A percentile compares a stretch with the other conserved stretches of the same genome.
Conservation (phyloP, 2,329 filamentous ascomycete species). For the Blastomyces gilchristii region DNA sequence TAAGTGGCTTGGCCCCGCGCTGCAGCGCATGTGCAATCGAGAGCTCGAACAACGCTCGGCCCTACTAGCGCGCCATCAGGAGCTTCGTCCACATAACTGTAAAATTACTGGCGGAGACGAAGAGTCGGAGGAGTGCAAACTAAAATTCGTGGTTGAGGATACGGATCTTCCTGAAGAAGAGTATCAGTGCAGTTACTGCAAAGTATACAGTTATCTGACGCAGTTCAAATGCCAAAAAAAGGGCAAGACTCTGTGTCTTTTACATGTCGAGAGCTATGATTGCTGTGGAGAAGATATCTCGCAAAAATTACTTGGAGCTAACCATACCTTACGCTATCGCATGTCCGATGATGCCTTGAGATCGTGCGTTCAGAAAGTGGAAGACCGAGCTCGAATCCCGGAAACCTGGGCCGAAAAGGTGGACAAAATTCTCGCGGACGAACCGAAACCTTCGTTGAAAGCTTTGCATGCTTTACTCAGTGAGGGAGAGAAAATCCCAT, state of each 20-base stretch:
- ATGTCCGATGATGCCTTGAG: constrained; percentile 62
- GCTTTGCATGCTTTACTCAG: constrained; percentile 69
- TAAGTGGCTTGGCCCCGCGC: constrained; percentile 85
- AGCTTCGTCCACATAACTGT: constrained; percentile 46
- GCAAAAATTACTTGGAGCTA: constrained; percentile 57
- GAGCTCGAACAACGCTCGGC: constrained; percentile 59
- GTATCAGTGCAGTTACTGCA: constrained; percentile 85
- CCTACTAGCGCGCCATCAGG: constrained; percentile 58
- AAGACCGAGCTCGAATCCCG: constrained; percentile 75
- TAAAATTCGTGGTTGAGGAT: constrained; percentile 57
- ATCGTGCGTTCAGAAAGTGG: constrained; percentile 59
- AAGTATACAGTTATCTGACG: constrained; percentile 82
- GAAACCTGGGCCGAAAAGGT: constrained; percentile 88
- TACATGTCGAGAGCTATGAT: constrained; percentile 67
- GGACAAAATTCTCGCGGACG: constrained; percentile 71
- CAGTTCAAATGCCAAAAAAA: constrained; percentile 76
- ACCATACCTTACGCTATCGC: constrained; percentile 68
- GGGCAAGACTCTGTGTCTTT: constrained; percentile 70
- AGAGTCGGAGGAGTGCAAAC: constrained; percentile 41
- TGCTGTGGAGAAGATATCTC: constrained; percentile 64
- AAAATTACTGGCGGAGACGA: constrained; percentile 40
- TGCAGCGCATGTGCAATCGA: constrained; percentile 65
- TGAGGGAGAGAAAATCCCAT: constrained; percentile 94
- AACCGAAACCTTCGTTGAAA: constrained; percentile 75
- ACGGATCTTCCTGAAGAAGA: constrained; percentile 79